A percentile compares a stretch with the other conserved stretches of the same genome.
phyloP scores from a whole-genome alignment of 1,284 basidiomycete species.

The Rhodotorula sp. region DNA sequence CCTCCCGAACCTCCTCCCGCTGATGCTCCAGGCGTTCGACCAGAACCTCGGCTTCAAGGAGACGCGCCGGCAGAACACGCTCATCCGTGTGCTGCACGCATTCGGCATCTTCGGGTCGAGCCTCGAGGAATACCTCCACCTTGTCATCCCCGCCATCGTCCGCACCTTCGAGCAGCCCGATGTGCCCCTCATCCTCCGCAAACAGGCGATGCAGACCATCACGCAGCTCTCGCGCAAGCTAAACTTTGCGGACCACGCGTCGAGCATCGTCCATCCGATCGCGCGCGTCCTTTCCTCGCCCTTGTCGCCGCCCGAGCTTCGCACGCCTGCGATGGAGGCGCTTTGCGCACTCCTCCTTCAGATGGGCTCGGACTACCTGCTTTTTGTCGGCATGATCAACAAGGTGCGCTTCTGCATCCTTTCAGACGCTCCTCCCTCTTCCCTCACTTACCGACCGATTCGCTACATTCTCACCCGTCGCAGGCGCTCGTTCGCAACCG shows the following conservation, averaged over 20 bases:
- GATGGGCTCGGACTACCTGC: slow-evolving; percentile 93
- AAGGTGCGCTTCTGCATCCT: slow-evolving; percentile 65
- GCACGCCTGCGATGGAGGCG: slow-evolving; percentile 88
- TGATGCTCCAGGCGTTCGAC: slow-evolving; percentile 86
- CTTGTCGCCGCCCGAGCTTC: slow-evolving; percentile 66
- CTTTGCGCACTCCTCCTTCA: slow-evolving; percentile 89
- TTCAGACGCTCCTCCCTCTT: too few relatives aligned
- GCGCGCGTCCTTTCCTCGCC: slow-evolving; percentile 80
- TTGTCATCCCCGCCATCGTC: slow-evolving; percentile 93
- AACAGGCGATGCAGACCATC: slow-evolving; percentile 86
- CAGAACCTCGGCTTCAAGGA: slow-evolving; percentile 76
- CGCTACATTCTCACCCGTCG: neutral
- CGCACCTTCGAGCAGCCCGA: slow-evolving; percentile 85
- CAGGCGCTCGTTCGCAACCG: slow-evolving; percentile 76
- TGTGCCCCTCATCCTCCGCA: slow-evolving; percentile 72
- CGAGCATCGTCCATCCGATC: slow-evolving; percentile 93
- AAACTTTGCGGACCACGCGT: slow-evolving; percentile 98
- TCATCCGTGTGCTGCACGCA: slow-evolving; percentile 88
- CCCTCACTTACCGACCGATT: neutral
- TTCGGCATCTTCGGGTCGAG: slow-evolving; percentile 94
- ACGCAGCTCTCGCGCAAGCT: slow-evolving; percentile 89
- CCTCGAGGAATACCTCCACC: slow-evolving; percentile 96
- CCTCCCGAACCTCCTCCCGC: slow-evolving; percentile 86
- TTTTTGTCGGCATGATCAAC: slow-evolving; percentile 95
- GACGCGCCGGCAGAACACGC: slow-evolving; percentile 63